These are phyloP conservation scores for Sugiyamaella xylanicola DNA, from an alignment of 1,139 yeast species.

Conservation along the genomic window DNA sequence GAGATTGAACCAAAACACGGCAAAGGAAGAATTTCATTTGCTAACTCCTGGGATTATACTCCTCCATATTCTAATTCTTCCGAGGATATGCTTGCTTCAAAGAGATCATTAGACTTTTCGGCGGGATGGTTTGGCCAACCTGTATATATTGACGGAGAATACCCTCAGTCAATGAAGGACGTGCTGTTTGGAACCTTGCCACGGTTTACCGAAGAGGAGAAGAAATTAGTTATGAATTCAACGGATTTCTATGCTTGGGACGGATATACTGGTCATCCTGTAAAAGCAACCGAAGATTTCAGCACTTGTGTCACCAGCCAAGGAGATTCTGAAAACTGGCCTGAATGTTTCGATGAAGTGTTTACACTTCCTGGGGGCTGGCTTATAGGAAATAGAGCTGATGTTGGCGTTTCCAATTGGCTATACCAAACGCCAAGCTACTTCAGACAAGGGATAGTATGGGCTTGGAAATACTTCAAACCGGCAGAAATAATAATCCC, in stretches of 20 bases:
- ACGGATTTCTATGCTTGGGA: slow-evolving; percentile 46
- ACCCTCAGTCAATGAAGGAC: slow-evolving; percentile 39
- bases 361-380: slow-evolving; percentile 38
- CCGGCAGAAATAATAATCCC: slow-evolving; percentile 36
- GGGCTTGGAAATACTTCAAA: slow-evolving; percentile 34
- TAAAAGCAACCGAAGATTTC: slow-evolving; percentile 36
- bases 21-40: slow-evolving; percentile 34
- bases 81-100: slow-evolving; percentile 38
- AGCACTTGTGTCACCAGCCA: slow-evolving; percentile 34
- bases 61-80: slow-evolving; percentile 28
- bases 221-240: slow-evolving; percentile 34
- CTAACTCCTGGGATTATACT: slow-evolving; percentile 37
- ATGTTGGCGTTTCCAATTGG: slow-evolving; percentile 32
- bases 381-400: slow-evolving; percentile 41
- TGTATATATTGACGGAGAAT: slow-evolving; percentile 42
- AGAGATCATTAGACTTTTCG: slow-evolving; percentile 38
- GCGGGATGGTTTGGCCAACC: slow-evolving; percentile 43
- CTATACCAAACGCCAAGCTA: slow-evolving; percentile 31
- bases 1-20: slow-evolving; percentile 39
- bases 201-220: slow-evolving; percentile 40
- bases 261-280: slow-evolving; percentile 43
- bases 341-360: slow-evolving; percentile 30
- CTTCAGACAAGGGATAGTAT: slow-evolving; percentile 32
- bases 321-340: slow-evolving; percentile 27
- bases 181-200: slow-evolving; percentile 35